phyloP scores from a whole-genome alignment of 1,284 basidiomycete species.

The Ceratobasidium sp. region DNA sequence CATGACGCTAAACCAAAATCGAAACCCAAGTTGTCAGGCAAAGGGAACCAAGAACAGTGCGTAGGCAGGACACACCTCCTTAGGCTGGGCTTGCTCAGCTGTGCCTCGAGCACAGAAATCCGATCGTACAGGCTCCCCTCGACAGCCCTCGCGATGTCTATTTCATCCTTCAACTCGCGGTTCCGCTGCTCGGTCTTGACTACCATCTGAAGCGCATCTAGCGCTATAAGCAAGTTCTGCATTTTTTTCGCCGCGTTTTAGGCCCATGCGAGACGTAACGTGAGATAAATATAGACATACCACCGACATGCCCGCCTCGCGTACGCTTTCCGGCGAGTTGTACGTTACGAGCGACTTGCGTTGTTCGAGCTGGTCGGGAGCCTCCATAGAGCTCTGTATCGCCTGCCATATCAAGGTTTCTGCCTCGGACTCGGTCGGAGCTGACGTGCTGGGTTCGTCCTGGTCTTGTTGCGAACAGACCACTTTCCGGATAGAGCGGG shows the following conservation, averaged over 20 bases:
- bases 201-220: background rate
- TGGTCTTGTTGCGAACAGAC: slow-evolving; percentile 21
- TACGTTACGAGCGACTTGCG: slow-evolving; percentile 5
- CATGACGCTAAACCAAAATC: no score
- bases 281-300: background rate
- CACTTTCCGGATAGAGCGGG: background rate
- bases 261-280: background rate
- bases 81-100: background rate
- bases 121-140: slow-evolving; percentile 30
- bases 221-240: slow-evolving; percentile 11
- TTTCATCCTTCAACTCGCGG: background rate
- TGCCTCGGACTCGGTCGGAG: background rate
- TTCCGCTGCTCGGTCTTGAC: slow-evolving; percentile 1
- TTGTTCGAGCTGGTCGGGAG: slow-evolving; percentile 4
- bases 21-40: no score
- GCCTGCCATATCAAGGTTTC: slow-evolving; percentile 31
- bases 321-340: background rate
- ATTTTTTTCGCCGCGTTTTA: background rate
- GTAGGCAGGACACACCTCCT: no score
- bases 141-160: slow-evolving; percentile 24
- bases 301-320: slow-evolving; percentile 5
- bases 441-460: background rate
- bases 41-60: no score
- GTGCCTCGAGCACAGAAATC: slow-evolving; percentile 32
- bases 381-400: slow-evolving; percentile 12